phyloP scores from a whole-genome alignment of 305 asterid genomes.

The Fraxinus platypoda region DNA sequence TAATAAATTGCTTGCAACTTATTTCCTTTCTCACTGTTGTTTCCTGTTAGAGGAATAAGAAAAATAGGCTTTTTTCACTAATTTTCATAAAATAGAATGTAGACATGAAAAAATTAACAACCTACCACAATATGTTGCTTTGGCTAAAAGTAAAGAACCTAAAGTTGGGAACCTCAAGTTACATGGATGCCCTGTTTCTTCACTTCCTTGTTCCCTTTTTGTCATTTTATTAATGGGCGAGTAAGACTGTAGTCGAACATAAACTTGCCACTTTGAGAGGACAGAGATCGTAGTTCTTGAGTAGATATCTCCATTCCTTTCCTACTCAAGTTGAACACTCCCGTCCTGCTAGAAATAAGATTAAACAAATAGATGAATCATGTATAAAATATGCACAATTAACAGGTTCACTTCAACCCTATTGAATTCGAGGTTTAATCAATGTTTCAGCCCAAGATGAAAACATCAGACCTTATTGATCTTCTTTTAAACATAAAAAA shows the following conservation, averaged over 20 bases:
- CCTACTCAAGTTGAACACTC: background rate
- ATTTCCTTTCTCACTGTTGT: background rate
- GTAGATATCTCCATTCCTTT: background rate
- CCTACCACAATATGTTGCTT: background rate
- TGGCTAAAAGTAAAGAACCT: background rate
- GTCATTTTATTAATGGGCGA: background rate
- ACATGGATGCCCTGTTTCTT: background rate
- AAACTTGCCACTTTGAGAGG: background rate
- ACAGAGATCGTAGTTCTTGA: background rate
- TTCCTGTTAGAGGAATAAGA: background rate
- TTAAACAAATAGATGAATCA: background rate
- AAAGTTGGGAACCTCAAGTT: background rate
- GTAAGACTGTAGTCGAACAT: background rate
- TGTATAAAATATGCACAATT: background rate
- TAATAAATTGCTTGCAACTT: background rate
- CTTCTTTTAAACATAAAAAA: conserved; percentile 9
- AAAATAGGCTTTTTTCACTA: background rate
- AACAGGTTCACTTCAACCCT: background rate
- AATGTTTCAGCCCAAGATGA: background rate
- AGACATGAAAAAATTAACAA: background rate
- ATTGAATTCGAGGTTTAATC: background rate
- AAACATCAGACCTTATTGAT: conserved; percentile 5
- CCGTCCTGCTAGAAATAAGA: background rate
- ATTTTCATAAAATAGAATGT: background rate
- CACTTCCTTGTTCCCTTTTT: background rate